phyloP scores from a whole-genome alignment of 1,284 basidiomycete genomes.

The Gymnopus androsaceus region DNA sequence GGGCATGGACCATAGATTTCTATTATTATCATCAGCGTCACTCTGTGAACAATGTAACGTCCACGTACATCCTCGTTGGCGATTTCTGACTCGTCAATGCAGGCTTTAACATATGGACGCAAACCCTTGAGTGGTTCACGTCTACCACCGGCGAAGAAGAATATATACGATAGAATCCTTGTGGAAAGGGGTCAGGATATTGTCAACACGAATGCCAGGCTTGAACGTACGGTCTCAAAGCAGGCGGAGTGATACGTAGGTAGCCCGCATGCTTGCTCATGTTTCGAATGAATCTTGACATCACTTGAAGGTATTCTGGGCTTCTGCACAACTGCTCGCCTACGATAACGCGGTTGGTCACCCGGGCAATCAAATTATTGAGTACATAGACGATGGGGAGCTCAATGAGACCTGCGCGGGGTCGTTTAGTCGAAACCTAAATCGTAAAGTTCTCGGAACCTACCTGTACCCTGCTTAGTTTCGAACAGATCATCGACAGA shows the following conservation, averaged over 20 bases:
- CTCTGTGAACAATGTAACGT: not conserved
- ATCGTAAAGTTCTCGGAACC: no score
- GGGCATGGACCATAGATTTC: slow-evolving; percentile 5
- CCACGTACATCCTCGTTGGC: not conserved
- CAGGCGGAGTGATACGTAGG: slow-evolving; percentile 2
- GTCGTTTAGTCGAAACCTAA: no score
- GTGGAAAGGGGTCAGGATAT: not conserved
- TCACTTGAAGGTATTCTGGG: not conserved
- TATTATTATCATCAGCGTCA: not conserved
- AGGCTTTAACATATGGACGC: slow-evolving; percentile 2
- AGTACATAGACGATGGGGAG: not conserved
- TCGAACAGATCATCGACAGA: not conserved
- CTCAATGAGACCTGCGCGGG: not conserved
- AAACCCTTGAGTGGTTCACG: slow-evolving; percentile 4
- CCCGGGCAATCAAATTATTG: not conserved
- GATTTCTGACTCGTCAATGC: not conserved
- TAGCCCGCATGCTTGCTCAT: slow-evolving; percentile 6
- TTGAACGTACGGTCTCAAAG: not conserved
- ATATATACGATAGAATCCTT: not conserved
- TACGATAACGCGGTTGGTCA: slow-evolving; percentile 3
- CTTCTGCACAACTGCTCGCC: slow-evolving; percentile 5
- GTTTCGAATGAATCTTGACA: slow-evolving; percentile 6
- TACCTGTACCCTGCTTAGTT: not conserved
- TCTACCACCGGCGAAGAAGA: slow-evolving; percentile 4
- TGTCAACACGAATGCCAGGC: no score